Conservation (phyloP, 2,329 filamentous ascomycete species). For the Cladosporium colombiae region DNA sequence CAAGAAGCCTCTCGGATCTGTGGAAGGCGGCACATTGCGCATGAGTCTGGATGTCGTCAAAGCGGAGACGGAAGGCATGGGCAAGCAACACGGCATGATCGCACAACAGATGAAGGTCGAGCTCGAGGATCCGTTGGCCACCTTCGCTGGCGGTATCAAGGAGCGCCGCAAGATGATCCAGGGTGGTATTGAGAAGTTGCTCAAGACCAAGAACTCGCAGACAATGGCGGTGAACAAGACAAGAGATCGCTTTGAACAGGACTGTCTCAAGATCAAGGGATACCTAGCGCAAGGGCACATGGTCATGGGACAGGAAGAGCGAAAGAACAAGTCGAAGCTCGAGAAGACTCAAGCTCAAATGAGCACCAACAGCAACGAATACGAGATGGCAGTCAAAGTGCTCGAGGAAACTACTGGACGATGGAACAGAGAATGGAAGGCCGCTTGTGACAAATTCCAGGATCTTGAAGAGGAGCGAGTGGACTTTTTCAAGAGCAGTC, state of each 20-base stretch:
- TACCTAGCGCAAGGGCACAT: conserved; percentile 98
- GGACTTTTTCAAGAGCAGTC: conserved; percentile 94
- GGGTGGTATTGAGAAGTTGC: conserved; percentile 85
- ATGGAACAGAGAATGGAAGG: conserved; percentile 99
- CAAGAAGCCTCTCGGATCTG: conserved; percentile 84
- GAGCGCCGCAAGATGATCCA: conserved; percentile 96
- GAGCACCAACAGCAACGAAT: conserved; percentile 86
- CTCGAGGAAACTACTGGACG: conserved; percentile 91
- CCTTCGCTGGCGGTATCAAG: conserved; percentile 93
- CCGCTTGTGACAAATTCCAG: conserved; percentile 96
- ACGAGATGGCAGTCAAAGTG: conserved; percentile 87
- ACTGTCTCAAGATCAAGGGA: conserved; percentile 96
- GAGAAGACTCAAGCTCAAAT: conserved; percentile 98
- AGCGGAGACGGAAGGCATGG: conserved; percentile 88
- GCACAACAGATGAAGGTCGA: conserved; percentile 94
- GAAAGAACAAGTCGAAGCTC: conserved; percentile 97
- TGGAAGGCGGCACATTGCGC: conserved; percentile 80
- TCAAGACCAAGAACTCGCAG: conserved; percentile 92
- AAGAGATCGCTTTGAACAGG: conserved; percentile 92
- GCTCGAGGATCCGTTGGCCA: conserved; percentile 86
- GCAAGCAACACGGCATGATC: conserved; percentile 87
- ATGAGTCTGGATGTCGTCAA: conserved; percentile 83
- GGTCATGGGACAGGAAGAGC: conserved; percentile 99
- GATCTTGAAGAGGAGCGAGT: conserved; percentile 96
- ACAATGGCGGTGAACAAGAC: conserved; percentile 91